Percentiles rank a stretch among this genome's conserved stretches.
These are phyloP conservation scores for Echria macrotheca DNA, from an alignment of 495 filamentous ascomycete genomes.

Conservation along the genomic window DNA sequence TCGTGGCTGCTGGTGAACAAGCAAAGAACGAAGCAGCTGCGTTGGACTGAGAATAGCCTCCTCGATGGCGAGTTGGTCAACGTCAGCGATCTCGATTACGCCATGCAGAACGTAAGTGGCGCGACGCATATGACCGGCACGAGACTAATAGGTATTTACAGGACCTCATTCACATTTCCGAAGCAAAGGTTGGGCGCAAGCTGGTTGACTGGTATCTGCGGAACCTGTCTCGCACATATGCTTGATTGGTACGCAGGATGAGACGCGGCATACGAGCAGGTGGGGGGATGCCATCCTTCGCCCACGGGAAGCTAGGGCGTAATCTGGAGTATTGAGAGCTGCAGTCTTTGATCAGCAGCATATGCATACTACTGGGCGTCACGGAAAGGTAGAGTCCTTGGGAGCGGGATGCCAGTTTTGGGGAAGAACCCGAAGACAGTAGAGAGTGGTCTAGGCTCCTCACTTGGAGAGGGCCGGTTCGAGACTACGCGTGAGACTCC, in stretches of 20 bases:
- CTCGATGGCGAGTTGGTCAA: constrained; percentile 89
- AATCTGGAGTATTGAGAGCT: constrained; percentile 7
- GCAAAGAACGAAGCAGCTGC: constrained; percentile 91
- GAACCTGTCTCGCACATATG: constrained; percentile 89
- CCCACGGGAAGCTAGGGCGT: constrained; percentile 11
- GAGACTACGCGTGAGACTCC: no score
- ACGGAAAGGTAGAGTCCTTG: background rate
- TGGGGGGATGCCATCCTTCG: background rate
- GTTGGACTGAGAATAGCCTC: constrained; percentile 86
- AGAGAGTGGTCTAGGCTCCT: no score
- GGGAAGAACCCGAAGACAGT: no score
- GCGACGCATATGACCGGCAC: background rate
- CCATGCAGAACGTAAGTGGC: constrained; percentile 75
- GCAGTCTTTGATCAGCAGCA: constrained; percentile 1
- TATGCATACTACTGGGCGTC: constrained; percentile 9
- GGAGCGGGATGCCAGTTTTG: background rate
- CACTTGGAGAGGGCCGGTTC: no score
- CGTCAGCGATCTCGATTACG: constrained; percentile 91
- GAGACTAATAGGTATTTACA: constrained; percentile 31
- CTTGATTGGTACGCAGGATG: constrained; percentile 13
- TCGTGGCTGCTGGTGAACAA: constrained; percentile 93
- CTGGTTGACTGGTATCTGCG: constrained; percentile 98
- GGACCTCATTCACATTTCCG: constrained; percentile 96
- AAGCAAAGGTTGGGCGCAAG: constrained; percentile 95
- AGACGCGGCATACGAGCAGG: background rate